Base-by-base conservation (phyloP, 306 rosid species). In the Vicia villosa region DNA sequence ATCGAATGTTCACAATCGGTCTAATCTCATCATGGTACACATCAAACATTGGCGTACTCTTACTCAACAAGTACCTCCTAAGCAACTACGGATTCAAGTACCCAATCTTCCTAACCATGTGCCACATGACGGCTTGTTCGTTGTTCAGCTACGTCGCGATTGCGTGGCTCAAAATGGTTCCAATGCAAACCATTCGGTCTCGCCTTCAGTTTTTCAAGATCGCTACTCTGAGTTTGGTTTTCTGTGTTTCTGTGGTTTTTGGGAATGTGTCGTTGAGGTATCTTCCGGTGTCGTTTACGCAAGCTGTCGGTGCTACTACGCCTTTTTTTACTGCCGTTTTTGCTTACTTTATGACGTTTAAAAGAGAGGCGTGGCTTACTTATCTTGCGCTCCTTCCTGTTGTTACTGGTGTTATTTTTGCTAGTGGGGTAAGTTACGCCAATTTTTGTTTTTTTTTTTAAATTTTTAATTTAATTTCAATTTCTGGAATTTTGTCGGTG, bases 81-180 rank as follows among this genome's bases (percentile, higher is more conserved):
- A 84, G 91, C 80, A 95, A 91, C 82, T 95, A 95, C 24, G 99
- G 99, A 2, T 95, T 95, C 91, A 95, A 89, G 85, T 95, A 95
- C 82, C 99, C 99, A 62, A 95, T 95, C 68, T 95, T 95, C 82
- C 85, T 95, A 56, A 95, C 99, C 86, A 95, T 95, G 99, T 95
- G 99, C 63, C 99, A 95, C 69, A 95, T 95, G 99, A 95, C 96
- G 0, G 99, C 99, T 2, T 95, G 99, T 37, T 95, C 99, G 1
- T 20, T 95, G 40, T 81, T 95, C 77, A 95, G 99, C 79, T 95
- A 95, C 71, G 61, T 95, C 5, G 99, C 99, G 4, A 95, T 95
- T 58, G 99, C 99, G 6, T 95, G 97, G 97, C 43, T 95, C 80
- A 91, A 91, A 88, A 40, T 91, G 82, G 99, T 95, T 8, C 99